A percentile compares a stretch with the other conserved stretches of the same genome.
Evolutionary conservation across 2,329 filamentous ascomycete genomes (phyloP).

Genomic region (Fusarium proliferatum): DNA sequence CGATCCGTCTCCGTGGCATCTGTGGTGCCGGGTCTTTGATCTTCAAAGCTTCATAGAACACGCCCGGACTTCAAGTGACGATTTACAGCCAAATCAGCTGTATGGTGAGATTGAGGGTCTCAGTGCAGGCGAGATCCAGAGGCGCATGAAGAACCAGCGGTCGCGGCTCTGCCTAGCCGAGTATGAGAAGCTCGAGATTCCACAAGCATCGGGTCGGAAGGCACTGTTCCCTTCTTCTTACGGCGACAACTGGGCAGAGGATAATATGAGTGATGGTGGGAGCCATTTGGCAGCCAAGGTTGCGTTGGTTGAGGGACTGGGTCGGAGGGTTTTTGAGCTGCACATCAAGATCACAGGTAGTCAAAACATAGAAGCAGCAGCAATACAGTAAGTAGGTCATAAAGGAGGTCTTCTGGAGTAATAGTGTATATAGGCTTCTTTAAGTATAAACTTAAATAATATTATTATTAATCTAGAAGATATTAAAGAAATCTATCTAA

Average conservation of each 20-base stretch:
- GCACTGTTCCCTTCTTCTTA: constrained; percentile 26
- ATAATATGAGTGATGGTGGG: background rate
- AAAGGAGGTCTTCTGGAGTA: no score
- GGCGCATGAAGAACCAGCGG: constrained; percentile 23
- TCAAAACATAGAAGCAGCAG: background rate
- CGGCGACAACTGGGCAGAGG: constrained; percentile 6
- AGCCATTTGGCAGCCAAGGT: constrained; percentile 10
- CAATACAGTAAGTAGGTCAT: no score
- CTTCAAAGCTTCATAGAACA: constrained; percentile 16
- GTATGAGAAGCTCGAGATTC: background rate
- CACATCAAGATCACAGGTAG: constrained; percentile 3
- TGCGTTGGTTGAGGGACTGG: constrained; percentile 19
- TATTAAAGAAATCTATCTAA: no score
- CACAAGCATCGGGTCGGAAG: background rate
- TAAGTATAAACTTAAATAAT: no score
- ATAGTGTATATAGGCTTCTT: no score
- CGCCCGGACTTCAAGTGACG: background rate
- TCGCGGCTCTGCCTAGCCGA: background rate
- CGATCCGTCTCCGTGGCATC: background rate
- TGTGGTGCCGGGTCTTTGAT: constrained; percentile 40
- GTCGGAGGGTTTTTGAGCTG: constrained; percentile 35
- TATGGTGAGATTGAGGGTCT: constrained; percentile 16
- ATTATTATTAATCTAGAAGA: background rate
- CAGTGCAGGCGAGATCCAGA: constrained; percentile 18
- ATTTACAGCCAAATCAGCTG: constrained; percentile 6